phyloP scores from a whole-genome alignment of 2,329 filamentous ascomycete genomes.

The Penicillium sp. region DNA sequence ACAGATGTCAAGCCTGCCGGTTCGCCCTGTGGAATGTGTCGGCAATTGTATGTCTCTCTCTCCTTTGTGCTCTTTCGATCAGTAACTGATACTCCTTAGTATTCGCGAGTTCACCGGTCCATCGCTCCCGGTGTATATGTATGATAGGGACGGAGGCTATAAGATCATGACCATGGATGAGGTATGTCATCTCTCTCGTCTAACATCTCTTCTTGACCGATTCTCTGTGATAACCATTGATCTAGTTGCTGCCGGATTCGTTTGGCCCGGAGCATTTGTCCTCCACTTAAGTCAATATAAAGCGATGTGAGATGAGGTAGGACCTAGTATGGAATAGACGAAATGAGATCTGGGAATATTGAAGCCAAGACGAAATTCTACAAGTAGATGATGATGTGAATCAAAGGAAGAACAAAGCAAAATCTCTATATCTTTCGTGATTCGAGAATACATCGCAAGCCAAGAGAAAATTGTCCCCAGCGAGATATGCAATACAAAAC shows the following conservation, averaged over 20 bases:
- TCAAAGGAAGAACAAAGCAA: background rate
- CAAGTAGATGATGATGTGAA: background rate
- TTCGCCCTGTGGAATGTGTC: conserved; percentile 90
- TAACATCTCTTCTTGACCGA: background rate
- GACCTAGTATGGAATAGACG: background rate
- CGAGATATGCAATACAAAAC: background rate
- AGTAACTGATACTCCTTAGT: conserved; percentile 23
- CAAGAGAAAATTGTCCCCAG: background rate
- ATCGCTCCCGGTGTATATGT: conserved; percentile 84
- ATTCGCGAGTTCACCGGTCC: conserved; percentile 74
- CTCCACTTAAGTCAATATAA: background rate
- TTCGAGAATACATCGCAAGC: background rate
- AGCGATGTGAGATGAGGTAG: background rate
- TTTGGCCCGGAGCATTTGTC: conserved; percentile 56
- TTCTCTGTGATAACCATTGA: background rate
- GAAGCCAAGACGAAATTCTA: background rate
- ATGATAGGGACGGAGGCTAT: conserved; percentile 74
- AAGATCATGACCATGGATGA: conserved; percentile 39
- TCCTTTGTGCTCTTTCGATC: background rate
- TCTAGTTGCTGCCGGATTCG: conserved; percentile 66
- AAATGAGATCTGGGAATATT: background rate
- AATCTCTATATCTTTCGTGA: background rate
- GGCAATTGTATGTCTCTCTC: conserved; percentile 69
- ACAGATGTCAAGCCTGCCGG: conserved; percentile 70
- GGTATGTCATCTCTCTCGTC: conserved; percentile 25